Evolutionary conservation across 495 filamentous ascomycete species (phyloP).

Genomic region (Trichoderma asperelloides): DNA sequence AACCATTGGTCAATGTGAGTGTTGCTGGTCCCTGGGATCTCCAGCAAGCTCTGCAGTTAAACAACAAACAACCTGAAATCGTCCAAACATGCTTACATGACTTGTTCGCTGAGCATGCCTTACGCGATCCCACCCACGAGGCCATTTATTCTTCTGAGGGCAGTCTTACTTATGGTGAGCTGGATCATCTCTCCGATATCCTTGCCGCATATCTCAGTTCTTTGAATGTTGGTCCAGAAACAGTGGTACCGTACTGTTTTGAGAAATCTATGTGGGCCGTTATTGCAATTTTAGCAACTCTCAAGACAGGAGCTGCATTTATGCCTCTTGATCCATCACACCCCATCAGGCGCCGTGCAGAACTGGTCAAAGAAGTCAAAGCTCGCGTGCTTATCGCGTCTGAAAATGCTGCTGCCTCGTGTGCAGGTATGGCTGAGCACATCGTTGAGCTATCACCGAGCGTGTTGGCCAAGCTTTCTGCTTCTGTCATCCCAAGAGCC

Average conservation of each 20-base stretch:
- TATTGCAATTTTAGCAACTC: neutral
- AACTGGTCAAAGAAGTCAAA: neutral
- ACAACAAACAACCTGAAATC: neutral
- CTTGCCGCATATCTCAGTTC: neutral
- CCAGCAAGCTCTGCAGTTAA: neutral
- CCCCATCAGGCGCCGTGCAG: neutral
- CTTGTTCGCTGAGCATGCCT: neutral
- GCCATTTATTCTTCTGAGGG: constrained; percentile 1
- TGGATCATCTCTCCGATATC: neutral
- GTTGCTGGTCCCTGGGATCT: constrained; percentile 4
- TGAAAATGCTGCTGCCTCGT: constrained; percentile 13
- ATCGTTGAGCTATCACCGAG: constrained; percentile 14
- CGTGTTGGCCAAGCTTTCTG: neutral
- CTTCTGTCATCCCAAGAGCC: constrained; percentile 18
- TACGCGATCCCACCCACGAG: neutral
- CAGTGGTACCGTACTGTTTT: constrained; percentile 35
- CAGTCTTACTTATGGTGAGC: constrained; percentile 8
- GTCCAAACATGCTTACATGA: neutral
- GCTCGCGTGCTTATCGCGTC: neutral
- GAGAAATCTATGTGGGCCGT: constrained; percentile 9
- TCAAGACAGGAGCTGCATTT: constrained; percentile 6
- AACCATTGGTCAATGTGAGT: neutral
- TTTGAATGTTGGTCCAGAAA: constrained; percentile 38
- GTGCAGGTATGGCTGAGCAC: constrained; percentile 1
- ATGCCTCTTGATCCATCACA: constrained; percentile 7